Base-by-base conservation (phyloP, 257 asterid genomes). In the Gentiana straminea region DNA sequence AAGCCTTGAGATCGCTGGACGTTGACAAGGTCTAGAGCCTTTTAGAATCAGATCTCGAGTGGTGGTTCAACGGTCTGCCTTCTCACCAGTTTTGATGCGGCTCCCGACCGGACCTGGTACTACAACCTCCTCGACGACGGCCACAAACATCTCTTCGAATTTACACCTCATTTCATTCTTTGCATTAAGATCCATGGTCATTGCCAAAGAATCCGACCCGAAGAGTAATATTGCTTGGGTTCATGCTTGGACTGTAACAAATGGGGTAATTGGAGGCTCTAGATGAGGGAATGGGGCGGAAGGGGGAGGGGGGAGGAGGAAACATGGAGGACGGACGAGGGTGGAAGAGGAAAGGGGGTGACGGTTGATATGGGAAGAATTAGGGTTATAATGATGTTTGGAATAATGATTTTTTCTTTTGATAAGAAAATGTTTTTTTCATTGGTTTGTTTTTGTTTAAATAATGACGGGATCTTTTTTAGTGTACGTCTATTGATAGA, bases 31-130 rank as follows among this genome's bases (percentile, higher is more conserved):
- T 88, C 84, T 89, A 81, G 75, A 59, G 69, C 64, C 84, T 92
- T 61, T 83, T 92, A 55, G 89, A 89, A 76, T 52, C 94, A 34
- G 98, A 92, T 64, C 93, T 92, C 69, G 98, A 92, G 97, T 92
- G 98, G 98, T 92, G 98, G 98, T 92, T 92, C 85, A 97, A 92
- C 62, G 98, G 97, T 68, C 98, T 97, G 33, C 98, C 98, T 7
- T 68, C 95, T 3, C 81, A 88, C 84, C 98, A 92, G 77, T 88
- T 75, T 79, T 88, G 85, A 92, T 88, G 98, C 95, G 82, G 81
- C 74, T 88, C 6, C 88, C 88, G 64, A 92, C 98, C 75, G 98
- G 98, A 63, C 1, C 46, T 41, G 46, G n/a, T n/a, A n/a, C n/a
- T n/a, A n/a, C 46, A 41, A 41, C 5, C 8, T 53, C 78, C n/a